phyloP scores from a whole-genome alignment of 2,329 filamentous ascomycete species.

The Ophiostoma fasciatum region DNA sequence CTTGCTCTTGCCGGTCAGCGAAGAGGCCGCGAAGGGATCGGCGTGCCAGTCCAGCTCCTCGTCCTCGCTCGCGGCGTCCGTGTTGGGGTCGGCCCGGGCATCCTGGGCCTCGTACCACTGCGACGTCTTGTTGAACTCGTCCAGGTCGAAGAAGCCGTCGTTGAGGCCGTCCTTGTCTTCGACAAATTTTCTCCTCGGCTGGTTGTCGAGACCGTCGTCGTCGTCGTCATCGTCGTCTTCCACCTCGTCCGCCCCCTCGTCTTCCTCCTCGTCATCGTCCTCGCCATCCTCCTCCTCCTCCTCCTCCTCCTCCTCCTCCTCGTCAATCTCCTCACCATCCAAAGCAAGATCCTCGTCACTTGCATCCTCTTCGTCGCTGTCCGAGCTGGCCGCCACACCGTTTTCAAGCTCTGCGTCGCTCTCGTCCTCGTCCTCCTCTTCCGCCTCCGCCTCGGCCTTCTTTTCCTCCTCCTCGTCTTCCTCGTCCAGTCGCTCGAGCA shows the following conservation, averaged over 20 bases:
- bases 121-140: slow-evolving; percentile 90
- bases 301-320: slow-evolving; percentile 21
- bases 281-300: slow-evolving; percentile 20
- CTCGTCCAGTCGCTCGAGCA: slow-evolving; percentile 34
- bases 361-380: no score
- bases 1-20: slow-evolving; percentile 17
- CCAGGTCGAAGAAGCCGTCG: slow-evolving; percentile 95
- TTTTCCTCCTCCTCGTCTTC: slow-evolving; percentile 24
- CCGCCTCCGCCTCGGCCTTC: slow-evolving; percentile 19
- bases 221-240: slow-evolving; percentile 24
- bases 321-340: slow-evolving; percentile 19
- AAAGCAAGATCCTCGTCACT: no score
- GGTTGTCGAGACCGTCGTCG: slow-evolving; percentile 33
- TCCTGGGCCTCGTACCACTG: slow-evolving; percentile 84
- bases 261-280: slow-evolving; percentile 20
- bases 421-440: slow-evolving; percentile 23
- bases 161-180: slow-evolving; percentile 77
- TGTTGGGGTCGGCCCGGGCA: slow-evolving; percentile 57
- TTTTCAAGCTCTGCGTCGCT: slow-evolving; percentile 13
- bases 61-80: slow-evolving; percentile 63
- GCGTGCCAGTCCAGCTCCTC: slow-evolving; percentile 68
- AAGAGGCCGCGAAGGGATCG: slow-evolving; percentile 48
- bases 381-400: no score
- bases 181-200: slow-evolving; percentile 39
- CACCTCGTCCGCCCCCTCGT: slow-evolving; percentile 20